Percentiles rank a stretch among this genome's conserved stretches.
Evolutionary conservation across 441 rosid species (phyloP).

Genomic region (Erysimum cheiri): DNA sequence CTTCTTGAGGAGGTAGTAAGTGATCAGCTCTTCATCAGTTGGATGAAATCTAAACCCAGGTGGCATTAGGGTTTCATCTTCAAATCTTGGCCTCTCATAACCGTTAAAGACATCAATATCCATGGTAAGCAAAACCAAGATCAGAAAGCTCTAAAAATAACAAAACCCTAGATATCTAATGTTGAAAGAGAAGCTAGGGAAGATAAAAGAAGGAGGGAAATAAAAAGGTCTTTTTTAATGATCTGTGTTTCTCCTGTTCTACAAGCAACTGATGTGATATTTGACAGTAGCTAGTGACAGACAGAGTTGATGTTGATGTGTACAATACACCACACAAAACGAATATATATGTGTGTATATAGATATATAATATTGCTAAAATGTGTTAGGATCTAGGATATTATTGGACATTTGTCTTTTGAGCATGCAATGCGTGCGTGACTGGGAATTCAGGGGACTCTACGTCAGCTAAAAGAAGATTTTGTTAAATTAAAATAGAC

Average conservation of each 20-base stretch:
- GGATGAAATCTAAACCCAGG: conserved; percentile 98
- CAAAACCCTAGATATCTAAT: conserved; percentile 9
- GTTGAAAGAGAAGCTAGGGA: conserved; percentile 5
- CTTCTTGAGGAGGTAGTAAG: conserved; percentile 81
- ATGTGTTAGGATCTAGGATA: conserved; percentile 15
- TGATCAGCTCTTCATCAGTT: conserved; percentile 91
- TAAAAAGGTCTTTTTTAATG: conserved; percentile 39
- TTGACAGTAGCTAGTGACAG: conserved; percentile 46
- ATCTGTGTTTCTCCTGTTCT: conserved; percentile 51
- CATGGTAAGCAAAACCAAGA: background rate
- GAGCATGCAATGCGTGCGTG: conserved; percentile 45
- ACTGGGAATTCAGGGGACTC: conserved; percentile 31
- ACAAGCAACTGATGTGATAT: conserved; percentile 48
- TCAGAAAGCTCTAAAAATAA: background rate
- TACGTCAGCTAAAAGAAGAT: conserved; percentile 33
- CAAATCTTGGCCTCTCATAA: conserved; percentile 38
- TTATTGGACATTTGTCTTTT: conserved; percentile 28
- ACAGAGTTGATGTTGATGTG: conserved; percentile 48
- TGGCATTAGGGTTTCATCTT: conserved; percentile 56
- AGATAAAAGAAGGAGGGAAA: conserved; percentile 20
- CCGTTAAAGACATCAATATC: conserved; percentile 19
- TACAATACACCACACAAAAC: conserved; percentile 46
- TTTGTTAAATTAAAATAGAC: background rate
- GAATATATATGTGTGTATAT: conserved; percentile 37
- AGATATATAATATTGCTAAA: conserved; percentile 1